Evolutionary conservation across 371 early-diverging fungal genomes (phyloP).

Genomic region (Vittaforma corneae): DNA sequence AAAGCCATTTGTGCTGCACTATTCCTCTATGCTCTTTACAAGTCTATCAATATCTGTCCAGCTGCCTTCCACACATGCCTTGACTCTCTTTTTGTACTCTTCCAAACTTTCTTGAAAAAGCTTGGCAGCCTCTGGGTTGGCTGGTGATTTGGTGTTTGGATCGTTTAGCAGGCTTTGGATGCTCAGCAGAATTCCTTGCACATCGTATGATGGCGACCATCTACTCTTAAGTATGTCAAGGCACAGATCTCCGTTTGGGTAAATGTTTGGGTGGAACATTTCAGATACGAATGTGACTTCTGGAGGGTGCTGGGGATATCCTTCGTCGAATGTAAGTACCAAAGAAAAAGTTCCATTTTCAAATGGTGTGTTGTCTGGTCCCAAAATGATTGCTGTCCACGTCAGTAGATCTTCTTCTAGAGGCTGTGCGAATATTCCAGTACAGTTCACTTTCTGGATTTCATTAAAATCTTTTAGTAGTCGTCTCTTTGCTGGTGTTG

Average conservation of each 20-base stretch:
- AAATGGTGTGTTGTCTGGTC: slow-evolving; percentile 88
- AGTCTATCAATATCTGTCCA: background rate
- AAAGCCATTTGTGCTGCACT: no score
- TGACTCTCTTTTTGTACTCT: no score
- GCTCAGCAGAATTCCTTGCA: slow-evolving; percentile 83
- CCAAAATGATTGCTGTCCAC: slow-evolving; percentile 95
- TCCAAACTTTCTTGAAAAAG: slow-evolving; percentile 46
- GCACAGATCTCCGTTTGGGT: slow-evolving; percentile 88
- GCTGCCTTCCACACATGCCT: background rate
- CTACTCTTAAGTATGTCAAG: slow-evolving; percentile 79
- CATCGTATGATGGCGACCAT: slow-evolving; percentile 77
- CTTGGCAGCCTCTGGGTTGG: slow-evolving; percentile 82
- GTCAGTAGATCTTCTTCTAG: slow-evolving; percentile 61
- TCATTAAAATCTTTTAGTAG: slow-evolving; percentile 79
- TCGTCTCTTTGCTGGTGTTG: slow-evolving; percentile 62
- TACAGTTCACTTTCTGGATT: slow-evolving; percentile 72
- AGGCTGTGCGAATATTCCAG: slow-evolving; percentile 47
- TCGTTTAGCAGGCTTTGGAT: slow-evolving; percentile 80
- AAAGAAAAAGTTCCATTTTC: slow-evolving; percentile 97
- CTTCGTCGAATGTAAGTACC: slow-evolving; percentile 58
- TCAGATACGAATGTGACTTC: slow-evolving; percentile 67
- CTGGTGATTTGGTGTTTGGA: slow-evolving; percentile 93
- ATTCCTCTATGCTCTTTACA: no score
- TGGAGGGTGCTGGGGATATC: slow-evolving; percentile 72
- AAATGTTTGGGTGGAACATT: slow-evolving; percentile 70